Conservation (phyloP, 2,329 filamentous ascomycete species). For the Trichothecium roseum region DNA sequence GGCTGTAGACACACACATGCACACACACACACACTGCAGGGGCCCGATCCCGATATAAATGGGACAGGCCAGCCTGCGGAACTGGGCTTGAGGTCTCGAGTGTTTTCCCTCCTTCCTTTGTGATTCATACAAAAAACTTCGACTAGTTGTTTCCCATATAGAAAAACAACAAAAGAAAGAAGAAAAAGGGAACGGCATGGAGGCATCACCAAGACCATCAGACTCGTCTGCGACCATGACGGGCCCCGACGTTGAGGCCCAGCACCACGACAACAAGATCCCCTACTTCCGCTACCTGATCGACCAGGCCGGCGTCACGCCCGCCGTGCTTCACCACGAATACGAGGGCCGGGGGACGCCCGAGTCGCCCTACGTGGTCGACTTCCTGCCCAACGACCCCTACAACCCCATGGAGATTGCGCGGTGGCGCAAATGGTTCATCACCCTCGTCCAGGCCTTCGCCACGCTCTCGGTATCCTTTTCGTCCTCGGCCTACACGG, state of each 20-base stretch:
- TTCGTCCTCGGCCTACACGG: slow-evolving; percentile 57
- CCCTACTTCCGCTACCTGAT: slow-evolving; percentile 42
- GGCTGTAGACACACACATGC: too few relatives aligned
- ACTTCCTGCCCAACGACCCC: slow-evolving; percentile 56
- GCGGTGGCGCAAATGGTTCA: slow-evolving; percentile 50
- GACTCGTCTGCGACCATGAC: slow-evolving; percentile 20
- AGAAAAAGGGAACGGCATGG: too few relatives aligned
- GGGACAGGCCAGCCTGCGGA: too few relatives aligned
- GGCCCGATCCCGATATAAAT: too few relatives aligned
- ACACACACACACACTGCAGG: too few relatives aligned
- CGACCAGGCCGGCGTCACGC: slow-evolving; percentile 47
- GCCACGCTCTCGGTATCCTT: slow-evolving; percentile 62
- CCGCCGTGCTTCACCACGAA: slow-evolving; percentile 41
- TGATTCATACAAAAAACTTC: too few relatives aligned
- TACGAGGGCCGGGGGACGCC: slow-evolving; percentile 54
- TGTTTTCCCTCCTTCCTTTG: too few relatives aligned
- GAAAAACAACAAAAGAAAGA: too few relatives aligned
- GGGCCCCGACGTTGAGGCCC: slow-evolving; percentile 32
- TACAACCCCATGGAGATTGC: slow-evolving; percentile 56
- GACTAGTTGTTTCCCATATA: too few relatives aligned
- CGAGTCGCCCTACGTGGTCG: slow-evolving; percentile 57
- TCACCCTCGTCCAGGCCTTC: slow-evolving; percentile 52
- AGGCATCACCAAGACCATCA: slow-evolving; percentile 3
- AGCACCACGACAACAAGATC: slow-evolving; percentile 18
- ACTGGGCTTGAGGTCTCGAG: too few relatives aligned